phyloP scores from a whole-genome alignment of 306 rosid species.

The Vicia sativa region DNA sequence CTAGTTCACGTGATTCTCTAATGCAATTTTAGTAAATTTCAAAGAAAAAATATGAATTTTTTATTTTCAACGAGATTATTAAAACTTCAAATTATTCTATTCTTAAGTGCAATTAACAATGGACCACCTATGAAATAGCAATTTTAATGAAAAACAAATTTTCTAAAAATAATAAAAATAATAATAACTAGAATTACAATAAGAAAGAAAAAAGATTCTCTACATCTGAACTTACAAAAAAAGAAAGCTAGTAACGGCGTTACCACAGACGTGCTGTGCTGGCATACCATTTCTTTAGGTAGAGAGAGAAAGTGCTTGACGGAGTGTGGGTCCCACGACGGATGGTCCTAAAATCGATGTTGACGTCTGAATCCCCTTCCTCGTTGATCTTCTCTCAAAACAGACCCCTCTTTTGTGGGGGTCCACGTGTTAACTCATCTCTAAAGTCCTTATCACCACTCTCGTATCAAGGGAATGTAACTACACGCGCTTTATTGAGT shows the following conservation, averaged over 20 bases:
- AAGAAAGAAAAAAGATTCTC: background rate
- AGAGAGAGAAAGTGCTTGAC: background rate
- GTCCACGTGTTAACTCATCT: constrained; percentile 11
- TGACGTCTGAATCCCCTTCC: constrained; percentile 57
- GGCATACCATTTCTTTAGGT: constrained; percentile 22
- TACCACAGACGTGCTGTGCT: constrained; percentile 17
- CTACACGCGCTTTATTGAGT: background rate
- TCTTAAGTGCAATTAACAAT: too few species aligned
- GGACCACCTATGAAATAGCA: too few species aligned
- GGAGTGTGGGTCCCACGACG: constrained; percentile 48
- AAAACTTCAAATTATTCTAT: too few species aligned
- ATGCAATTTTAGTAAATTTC: too few species aligned
- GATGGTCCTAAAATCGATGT: constrained; percentile 62
- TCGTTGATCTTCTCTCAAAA: constrained; percentile 42
- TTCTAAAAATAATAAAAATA: too few species aligned
- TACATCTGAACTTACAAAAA: background rate
- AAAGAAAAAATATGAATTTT: too few species aligned
- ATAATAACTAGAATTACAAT: too few species aligned
- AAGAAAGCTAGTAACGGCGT: constrained; percentile 31
- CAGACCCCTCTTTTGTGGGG: constrained; percentile 40
- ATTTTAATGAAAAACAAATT: too few species aligned
- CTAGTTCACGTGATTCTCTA: too few species aligned
- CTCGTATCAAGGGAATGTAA: fast-evolving
- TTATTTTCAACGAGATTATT: too few species aligned
- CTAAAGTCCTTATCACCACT: background rate